A percentile compares a stretch with the other conserved stretches of the same genome.
These are phyloP conservation scores for Colletotrichum acutatum DNA, from an alignment of 2,329 filamentous ascomycete genomes.

Conservation along the genomic window DNA sequence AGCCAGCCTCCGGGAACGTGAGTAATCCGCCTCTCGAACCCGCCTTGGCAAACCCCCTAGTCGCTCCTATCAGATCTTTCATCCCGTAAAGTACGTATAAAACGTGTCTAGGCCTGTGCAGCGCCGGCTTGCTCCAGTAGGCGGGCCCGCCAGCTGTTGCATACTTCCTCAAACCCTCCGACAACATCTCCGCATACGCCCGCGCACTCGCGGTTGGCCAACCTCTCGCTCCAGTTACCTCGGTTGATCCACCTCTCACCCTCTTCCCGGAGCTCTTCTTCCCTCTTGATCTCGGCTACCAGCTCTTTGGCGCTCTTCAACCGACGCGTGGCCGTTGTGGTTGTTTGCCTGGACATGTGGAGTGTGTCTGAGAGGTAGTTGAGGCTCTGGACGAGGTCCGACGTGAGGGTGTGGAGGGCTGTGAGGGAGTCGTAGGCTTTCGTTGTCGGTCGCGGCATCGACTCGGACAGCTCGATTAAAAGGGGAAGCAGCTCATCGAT, in stretches of 20 bases:
- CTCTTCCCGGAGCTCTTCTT: slow-evolving; percentile 85
- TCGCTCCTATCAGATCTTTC: background rate
- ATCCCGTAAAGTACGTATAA: background rate
- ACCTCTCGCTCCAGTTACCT: slow-evolving; percentile 83
- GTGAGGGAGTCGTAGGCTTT: slow-evolving; percentile 73
- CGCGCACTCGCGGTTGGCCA: slow-evolving; percentile 83
- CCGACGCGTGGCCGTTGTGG: slow-evolving; percentile 81
- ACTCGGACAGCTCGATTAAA: slow-evolving; percentile 71
- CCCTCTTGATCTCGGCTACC: slow-evolving; percentile 84
- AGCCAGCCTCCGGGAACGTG: background rate
- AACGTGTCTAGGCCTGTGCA: slow-evolving; percentile 47
- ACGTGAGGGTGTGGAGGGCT: slow-evolving; percentile 75
- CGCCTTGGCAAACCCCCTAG: too few species aligned
- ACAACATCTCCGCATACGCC: slow-evolving; percentile 88
- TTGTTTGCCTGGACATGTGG: slow-evolving; percentile 93
- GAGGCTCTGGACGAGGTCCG: slow-evolving; percentile 81
- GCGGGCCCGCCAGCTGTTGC: slow-evolving; percentile 83
- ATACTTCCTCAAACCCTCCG: slow-evolving; percentile 91
- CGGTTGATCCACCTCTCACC: slow-evolving; percentile 83
- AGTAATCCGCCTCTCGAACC: background rate
- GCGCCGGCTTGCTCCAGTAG: slow-evolving; percentile 74
- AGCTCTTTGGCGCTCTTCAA: slow-evolving; percentile 86
- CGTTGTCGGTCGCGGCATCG: slow-evolving; percentile 74
- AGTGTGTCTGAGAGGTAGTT: slow-evolving; percentile 90
- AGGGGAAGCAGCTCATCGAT: slow-evolving; percentile 78